Percentiles rank a stretch among this genome's conserved stretches.
phyloP scores from a whole-genome alignment of 495 filamentous ascomycete species.

The Penicillium macrosclerotiorum region DNA sequence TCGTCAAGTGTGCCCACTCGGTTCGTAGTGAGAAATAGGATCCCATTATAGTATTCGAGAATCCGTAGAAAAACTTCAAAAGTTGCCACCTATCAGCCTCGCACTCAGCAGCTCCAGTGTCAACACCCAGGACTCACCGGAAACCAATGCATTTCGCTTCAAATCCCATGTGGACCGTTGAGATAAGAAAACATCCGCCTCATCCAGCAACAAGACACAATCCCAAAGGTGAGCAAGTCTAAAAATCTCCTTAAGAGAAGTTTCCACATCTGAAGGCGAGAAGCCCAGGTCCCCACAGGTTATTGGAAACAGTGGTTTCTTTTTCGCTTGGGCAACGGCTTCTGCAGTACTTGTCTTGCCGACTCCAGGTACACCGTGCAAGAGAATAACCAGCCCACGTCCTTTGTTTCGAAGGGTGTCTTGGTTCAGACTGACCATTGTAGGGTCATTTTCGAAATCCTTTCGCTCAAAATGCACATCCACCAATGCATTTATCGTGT shows the following conservation, averaged over 20 bases:
- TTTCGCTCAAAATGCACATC: neutral
- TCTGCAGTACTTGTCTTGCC: conserved; percentile 35
- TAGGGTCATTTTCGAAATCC: neutral
- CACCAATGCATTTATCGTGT: neutral
- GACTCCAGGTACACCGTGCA: conserved; percentile 49
- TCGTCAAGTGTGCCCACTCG: conserved; percentile 45
- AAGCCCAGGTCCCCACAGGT: conserved; percentile 35
- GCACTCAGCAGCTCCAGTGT: no score
- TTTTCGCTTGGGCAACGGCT: conserved; percentile 11
- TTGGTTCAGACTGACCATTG: neutral
- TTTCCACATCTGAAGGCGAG: conserved; percentile 32
- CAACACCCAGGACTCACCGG: conserved; percentile 30
- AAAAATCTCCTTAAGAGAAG: conserved; percentile 36
- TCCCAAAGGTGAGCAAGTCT: conserved; percentile 41
- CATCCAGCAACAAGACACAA: conserved; percentile 39
- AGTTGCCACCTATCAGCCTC: neutral
- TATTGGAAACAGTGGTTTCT: conserved; percentile 23
- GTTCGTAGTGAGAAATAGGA: conserved; percentile 59
- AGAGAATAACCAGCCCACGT: conserved; percentile 44
- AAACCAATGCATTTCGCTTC: conserved; percentile 46
- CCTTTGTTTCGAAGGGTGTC: conserved; percentile 29
- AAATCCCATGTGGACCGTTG: conserved; percentile 35
- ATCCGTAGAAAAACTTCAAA: conserved; percentile 47
- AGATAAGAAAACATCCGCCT: conserved; percentile 53
- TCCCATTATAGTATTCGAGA: conserved; percentile 57